Conservation (phyloP, 108 stramenopile species). For the Craspedostauros australis region DNA sequence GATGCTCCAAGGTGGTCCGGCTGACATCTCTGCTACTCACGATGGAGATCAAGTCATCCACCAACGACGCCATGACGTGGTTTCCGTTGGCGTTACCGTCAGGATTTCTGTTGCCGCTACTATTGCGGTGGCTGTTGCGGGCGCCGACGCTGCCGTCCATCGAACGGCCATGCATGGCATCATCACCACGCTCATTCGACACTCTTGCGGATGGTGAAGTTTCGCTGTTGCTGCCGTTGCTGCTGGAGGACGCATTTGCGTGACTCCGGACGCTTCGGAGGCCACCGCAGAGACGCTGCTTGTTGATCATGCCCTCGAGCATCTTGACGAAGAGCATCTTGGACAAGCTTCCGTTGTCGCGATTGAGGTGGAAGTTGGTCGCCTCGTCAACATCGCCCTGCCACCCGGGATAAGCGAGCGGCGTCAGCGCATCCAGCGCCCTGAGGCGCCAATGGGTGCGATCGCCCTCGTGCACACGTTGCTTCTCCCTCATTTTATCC, state of each 20-base stretch:
- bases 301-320: slow-evolving; percentile 23
- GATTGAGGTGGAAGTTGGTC: slow-evolving; percentile 20
- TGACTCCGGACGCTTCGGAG: too few species aligned
- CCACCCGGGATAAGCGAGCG: slow-evolving; percentile 40
- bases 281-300: slow-evolving; percentile 16
- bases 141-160: too few species aligned
- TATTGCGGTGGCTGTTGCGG: too few species aligned
- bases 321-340: slow-evolving; percentile 3
- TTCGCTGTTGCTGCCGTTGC: not conserved
- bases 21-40: too few species aligned
- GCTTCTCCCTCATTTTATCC: slow-evolving; percentile 19
- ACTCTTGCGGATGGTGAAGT: not conserved
- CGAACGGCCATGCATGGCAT: not conserved
- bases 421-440: slow-evolving; percentile 21
- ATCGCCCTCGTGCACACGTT: slow-evolving; percentile 24
- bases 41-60: not conserved
- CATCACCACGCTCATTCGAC: not conserved
- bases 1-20: too few species aligned
- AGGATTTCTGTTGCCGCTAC: too few species aligned
- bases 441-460: slow-evolving; percentile 29
- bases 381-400: slow-evolving; percentile 20
- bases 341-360: slow-evolving; percentile 1
- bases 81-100: not conserved
- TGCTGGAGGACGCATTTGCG: too few species aligned
- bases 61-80: not conserved